These are phyloP conservation scores for Chamaenerion angustifolium DNA, from an alignment of 345 rosid genomes.

Conservation along the genomic window DNA sequence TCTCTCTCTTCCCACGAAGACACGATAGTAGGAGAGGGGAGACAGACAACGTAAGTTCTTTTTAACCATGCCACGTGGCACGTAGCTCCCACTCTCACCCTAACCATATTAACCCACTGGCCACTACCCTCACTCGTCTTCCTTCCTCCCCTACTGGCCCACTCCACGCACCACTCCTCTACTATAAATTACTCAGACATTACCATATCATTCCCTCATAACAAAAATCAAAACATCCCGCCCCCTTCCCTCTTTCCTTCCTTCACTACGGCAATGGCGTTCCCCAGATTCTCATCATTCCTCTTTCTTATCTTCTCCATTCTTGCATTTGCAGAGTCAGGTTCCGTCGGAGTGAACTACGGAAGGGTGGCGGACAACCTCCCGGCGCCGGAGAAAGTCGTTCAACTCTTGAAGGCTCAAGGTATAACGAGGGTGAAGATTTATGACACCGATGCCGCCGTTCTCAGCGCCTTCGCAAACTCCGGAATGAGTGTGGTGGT, in stretches of 20 bases:
- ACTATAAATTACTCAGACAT: conserved; percentile 1
- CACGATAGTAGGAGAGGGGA: too few relatives aligned
- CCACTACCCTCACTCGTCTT: background rate
- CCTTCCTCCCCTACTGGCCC: too few relatives aligned
- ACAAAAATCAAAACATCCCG: background rate
- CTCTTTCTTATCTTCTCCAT: conserved; percentile 19
- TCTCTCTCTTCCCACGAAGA: too few relatives aligned
- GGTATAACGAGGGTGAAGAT: conserved; percentile 52
- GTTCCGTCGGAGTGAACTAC: conserved; percentile 65
- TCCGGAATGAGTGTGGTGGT: conserved; percentile 56
- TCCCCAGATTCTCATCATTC: conserved; percentile 7
- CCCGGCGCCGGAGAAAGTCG: conserved; percentile 59
- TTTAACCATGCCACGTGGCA: background rate
- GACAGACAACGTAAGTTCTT: too few relatives aligned
- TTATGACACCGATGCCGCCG: conserved; percentile 59
- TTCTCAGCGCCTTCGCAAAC: conserved; percentile 48
- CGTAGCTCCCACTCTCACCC: conserved; percentile 1
- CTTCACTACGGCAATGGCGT: conserved; percentile 11
- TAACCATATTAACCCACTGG: too few relatives aligned
- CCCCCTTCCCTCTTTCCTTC: background rate
- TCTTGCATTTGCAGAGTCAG: conserved; percentile 28
- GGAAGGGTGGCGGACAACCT: conserved; percentile 69
- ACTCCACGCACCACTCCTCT: background rate
- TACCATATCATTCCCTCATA: background rate
- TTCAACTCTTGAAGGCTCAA: conserved; percentile 44